Percentiles rank a stretch among this genome's conserved stretches.
Evolutionary conservation across 495 filamentous ascomycete species (phyloP).

Genomic region (Aspergillus panamensis): DNA sequence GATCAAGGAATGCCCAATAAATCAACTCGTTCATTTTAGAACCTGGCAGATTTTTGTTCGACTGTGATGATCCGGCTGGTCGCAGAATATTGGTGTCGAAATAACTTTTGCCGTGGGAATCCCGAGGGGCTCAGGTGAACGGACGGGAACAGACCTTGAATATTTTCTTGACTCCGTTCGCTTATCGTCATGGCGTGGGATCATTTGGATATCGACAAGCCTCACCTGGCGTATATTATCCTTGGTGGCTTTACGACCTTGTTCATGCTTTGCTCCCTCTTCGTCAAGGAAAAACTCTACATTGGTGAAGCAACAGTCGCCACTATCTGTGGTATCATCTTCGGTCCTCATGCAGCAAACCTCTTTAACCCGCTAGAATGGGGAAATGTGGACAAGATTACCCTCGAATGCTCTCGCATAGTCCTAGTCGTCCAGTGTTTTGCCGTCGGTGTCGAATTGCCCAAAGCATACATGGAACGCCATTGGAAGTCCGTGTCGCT

Average conservation of each 20-base stretch:
- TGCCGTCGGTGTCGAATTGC: conserved; percentile 97
- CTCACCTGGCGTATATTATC: conserved; percentile 98
- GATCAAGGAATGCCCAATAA: conserved; percentile 11
- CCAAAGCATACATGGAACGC: conserved; percentile 93
- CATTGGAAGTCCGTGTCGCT: conserved; percentile 94
- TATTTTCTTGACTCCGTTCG: not conserved
- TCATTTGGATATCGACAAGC: conserved; percentile 86
- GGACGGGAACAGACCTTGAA: not conserved
- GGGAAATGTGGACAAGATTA: conserved; percentile 94
- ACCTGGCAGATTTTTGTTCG: not conserved
- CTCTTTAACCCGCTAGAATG: conserved; percentile 81
- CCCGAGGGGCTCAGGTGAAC: not conserved
- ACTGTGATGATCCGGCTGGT: conserved; percentile 12
- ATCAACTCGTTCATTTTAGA: conserved; percentile 2
- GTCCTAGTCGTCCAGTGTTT: conserved; percentile 99
- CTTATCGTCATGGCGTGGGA: conserved; percentile 77
- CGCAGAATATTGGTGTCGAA: not conserved
- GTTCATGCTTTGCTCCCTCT: conserved; percentile 96
- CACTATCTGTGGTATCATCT: conserved; percentile 93
- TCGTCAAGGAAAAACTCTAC: conserved; percentile 98
- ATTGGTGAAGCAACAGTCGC: conserved; percentile 98
- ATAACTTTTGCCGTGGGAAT: not conserved
- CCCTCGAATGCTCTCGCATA: conserved; percentile 93
- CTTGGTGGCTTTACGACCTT: conserved; percentile 95
- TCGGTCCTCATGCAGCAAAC: conserved; percentile 91